Conservation (phyloP, 2,329 filamentous ascomycete species). For the Talaromyces sp. region DNA sequence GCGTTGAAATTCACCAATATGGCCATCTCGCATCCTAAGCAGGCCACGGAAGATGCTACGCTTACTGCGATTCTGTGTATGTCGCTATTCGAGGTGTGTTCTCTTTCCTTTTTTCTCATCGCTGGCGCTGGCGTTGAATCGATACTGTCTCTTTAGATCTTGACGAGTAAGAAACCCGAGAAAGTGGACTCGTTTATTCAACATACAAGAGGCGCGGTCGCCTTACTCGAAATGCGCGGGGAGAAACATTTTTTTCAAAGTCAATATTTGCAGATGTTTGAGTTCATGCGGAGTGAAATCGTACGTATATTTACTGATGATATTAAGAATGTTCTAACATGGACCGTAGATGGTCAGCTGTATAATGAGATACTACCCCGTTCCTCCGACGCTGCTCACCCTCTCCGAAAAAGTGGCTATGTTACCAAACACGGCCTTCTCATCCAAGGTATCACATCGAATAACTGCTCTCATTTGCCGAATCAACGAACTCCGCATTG, state of each 20-base stretch:
- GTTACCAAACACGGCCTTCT: background rate
- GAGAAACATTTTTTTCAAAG: constrained; percentile 37
- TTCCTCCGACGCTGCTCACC: constrained; percentile 33
- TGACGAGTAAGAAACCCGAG: constrained; percentile 42
- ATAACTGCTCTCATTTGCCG: constrained; percentile 35
- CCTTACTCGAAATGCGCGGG: constrained; percentile 51
- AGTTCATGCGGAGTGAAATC: constrained; percentile 57
- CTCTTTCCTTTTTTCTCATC: background rate
- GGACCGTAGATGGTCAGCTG: constrained; percentile 34
- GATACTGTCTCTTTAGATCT: constrained; percentile 25
- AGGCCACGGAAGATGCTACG: constrained; percentile 41
- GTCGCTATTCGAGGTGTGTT: constrained; percentile 58
- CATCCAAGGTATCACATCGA: constrained; percentile 26
- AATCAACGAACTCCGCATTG: constrained; percentile 27
- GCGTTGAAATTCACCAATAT: constrained; percentile 47
- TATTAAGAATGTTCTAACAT: background rate
- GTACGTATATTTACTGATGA: too few relatives aligned
- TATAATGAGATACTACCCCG: constrained; percentile 30
- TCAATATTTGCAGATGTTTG: constrained; percentile 50
- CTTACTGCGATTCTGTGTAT: constrained; percentile 56
- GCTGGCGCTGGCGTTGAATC: background rate
- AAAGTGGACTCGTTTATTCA: constrained; percentile 52
- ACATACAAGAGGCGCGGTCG: constrained; percentile 58
- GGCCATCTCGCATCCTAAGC: constrained; percentile 31
- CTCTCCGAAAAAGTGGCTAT: constrained; percentile 28